These are phyloP conservation scores for Climacium dendroides DNA, from an alignment of 225 moss, liverwort and hornwort genomes.

Conservation along the genomic window DNA sequence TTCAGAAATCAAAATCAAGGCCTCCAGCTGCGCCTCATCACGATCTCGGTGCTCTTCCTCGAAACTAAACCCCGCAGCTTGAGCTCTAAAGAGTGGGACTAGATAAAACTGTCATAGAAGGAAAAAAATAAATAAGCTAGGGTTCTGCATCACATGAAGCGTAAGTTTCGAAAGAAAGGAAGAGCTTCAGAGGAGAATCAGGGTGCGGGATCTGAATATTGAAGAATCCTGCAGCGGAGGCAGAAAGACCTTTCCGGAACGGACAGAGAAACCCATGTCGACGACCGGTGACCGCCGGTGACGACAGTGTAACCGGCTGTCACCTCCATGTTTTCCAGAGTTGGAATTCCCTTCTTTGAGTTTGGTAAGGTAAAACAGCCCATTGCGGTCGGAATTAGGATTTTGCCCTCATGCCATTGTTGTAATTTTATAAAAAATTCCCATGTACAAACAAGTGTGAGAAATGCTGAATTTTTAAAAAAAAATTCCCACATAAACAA, in stretches of 20 bases:
- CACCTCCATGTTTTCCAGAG: not conserved
- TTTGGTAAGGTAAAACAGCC: no score
- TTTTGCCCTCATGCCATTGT: no score
- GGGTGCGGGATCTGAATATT: not conserved
- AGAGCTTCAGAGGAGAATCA: not conserved
- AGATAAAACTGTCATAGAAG: not conserved
- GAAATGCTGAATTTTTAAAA: no score
- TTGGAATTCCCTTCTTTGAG: not conserved
- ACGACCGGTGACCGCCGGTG: not conserved
- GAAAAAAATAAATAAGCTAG: not conserved
- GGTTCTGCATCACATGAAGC: not conserved
- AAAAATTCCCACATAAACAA: no score
- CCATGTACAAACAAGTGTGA: no score
- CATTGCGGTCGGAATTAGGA: no score
- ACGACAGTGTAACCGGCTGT: not conserved
- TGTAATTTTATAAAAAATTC: no score
- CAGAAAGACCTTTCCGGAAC: not conserved
- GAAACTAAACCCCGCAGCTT: not conserved
- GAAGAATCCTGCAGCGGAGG: not conserved
- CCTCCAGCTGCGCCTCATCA: constrained; percentile 8
- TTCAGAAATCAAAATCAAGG: not conserved
- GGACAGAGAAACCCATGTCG: not conserved
- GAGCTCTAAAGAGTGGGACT: not conserved
- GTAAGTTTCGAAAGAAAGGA: not conserved
- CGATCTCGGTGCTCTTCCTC: not conserved